Base-by-base conservation (phyloP, 2,329 filamentous ascomycete species). In the Hypoxylon sp. region DNA sequence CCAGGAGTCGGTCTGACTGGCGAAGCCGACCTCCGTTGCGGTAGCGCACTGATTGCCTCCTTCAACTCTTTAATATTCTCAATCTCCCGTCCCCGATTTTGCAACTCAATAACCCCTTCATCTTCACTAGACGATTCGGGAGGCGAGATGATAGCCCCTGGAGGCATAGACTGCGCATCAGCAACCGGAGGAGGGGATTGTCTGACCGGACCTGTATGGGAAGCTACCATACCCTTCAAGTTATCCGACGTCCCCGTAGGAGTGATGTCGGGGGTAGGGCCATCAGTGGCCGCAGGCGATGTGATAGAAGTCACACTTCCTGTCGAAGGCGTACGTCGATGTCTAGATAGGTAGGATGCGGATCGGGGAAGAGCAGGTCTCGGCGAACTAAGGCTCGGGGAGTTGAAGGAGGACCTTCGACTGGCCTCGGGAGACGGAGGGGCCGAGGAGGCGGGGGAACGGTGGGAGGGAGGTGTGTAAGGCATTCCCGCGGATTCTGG, bases 51-150 rank as follows among this genome's bases (percentile, higher is more conserved):
- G 56, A 97, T 88, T 23, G 91, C 92, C 30, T 89, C 86, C 70
- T 95, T 85, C 40, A 97, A 77, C 67, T 93, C 88, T 67, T 78
- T 75, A n/a, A 82, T 68, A 58, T 77, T 80, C 51, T 79, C 76
- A 7, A 79, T 71, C 40, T 75, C 72, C 37, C 79, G 74, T n/a
- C 75, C 78, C 3, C 78, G 73, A 4, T 52, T 48, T 13, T 59
- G 49, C 21, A 74, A 65, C 41, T 77, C 70, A 2, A 69, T 70
- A 16, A 63, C 73, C 62, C 83, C 86, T 65, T 95, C 91, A 62
- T 96, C 91, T 68, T 96, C 92, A 71, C 92, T 91, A 17, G 82
- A 81, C 23, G 92, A 96, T 65, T 97, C 93, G 7, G 93, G 93
- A 25, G 93, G 93, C 0, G 93, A 97, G 51, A 96, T 89, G 62